These are phyloP conservation scores for Lactarius pseudohatsudake DNA, from an alignment of 768 basidiomycete genomes.

Conservation along the genomic window DNA sequence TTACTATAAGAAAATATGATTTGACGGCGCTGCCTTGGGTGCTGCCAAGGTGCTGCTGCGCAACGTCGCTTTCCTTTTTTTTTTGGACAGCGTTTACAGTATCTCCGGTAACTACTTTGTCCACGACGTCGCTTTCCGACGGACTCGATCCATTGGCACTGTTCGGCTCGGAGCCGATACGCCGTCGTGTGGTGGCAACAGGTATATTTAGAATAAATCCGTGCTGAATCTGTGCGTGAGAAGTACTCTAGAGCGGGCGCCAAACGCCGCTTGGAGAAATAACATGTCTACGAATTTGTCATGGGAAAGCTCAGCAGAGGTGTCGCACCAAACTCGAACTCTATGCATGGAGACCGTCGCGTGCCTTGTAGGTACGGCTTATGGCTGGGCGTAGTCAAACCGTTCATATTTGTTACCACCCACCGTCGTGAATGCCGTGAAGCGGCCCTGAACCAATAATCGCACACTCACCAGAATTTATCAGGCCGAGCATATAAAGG, in stretches of 20 bases:
- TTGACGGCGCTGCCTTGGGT: background rate
- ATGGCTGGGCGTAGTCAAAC: background rate
- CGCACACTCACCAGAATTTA: background rate
- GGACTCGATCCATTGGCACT: background rate
- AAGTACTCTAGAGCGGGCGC: background rate
- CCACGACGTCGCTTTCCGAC: background rate
- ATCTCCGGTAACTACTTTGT: too few relatives aligned
- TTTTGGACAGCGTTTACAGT: too few relatives aligned
- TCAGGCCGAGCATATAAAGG: constrained; percentile 2
- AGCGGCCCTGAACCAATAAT: background rate
- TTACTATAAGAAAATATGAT: background rate
- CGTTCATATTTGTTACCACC: background rate
- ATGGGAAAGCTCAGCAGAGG: background rate
- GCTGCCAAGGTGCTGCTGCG: background rate
- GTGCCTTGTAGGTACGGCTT: background rate
- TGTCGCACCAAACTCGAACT: background rate
- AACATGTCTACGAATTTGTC: background rate
- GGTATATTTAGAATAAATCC: background rate
- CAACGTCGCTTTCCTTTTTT: background rate
- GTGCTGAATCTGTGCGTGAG: too few relatives aligned
- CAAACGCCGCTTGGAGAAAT: background rate
- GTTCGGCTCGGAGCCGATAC: background rate
- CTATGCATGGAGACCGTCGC: background rate
- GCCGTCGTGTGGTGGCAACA: background rate
- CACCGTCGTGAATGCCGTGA: background rate